These are phyloP conservation scores for Podaxis rugospora DNA, from an alignment of 768 basidiomycete species.

Conservation along the genomic window DNA sequence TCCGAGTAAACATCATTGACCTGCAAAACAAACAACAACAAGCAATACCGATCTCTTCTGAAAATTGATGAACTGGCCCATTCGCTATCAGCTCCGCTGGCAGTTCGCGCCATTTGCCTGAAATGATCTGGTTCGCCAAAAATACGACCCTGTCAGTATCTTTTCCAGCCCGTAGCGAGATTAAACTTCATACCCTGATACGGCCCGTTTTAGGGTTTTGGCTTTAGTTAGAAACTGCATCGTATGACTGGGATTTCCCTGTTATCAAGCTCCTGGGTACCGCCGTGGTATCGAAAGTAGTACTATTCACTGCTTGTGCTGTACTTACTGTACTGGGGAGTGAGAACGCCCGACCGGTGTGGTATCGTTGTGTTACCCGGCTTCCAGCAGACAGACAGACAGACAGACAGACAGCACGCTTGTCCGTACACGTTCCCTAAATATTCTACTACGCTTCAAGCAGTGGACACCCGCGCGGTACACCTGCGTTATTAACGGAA, in stretches of 20 bases:
- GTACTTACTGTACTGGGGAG: background rate
- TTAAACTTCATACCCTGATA: background rate
- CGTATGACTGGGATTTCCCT: background rate
- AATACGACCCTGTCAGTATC: background rate
- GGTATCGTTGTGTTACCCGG: background rate
- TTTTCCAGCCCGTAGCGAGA: background rate
- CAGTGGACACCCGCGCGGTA: background rate
- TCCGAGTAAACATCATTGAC: background rate
- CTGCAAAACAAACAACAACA: slow-evolving; percentile 15
- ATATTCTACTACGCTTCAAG: background rate
- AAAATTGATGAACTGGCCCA: slow-evolving; percentile 20
- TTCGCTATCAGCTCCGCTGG: slow-evolving; percentile 8
- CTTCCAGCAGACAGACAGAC: background rate
- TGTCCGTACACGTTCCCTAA: background rate
- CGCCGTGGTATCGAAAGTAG: background rate
- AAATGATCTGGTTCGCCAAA: background rate
- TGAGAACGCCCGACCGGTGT: background rate
- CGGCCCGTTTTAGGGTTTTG: slow-evolving; percentile 19
- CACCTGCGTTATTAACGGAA: slow-evolving; percentile 3
- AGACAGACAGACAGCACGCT: background rate
- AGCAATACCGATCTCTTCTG: slow-evolving; percentile 10
- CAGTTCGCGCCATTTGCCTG: background rate
- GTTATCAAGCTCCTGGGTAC: background rate
- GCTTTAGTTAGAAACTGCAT: background rate
- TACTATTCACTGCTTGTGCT: background rate